Conservation (phyloP, 2,329 filamentous ascomycete species). For the Pyrenochaeta sp. region DNA sequence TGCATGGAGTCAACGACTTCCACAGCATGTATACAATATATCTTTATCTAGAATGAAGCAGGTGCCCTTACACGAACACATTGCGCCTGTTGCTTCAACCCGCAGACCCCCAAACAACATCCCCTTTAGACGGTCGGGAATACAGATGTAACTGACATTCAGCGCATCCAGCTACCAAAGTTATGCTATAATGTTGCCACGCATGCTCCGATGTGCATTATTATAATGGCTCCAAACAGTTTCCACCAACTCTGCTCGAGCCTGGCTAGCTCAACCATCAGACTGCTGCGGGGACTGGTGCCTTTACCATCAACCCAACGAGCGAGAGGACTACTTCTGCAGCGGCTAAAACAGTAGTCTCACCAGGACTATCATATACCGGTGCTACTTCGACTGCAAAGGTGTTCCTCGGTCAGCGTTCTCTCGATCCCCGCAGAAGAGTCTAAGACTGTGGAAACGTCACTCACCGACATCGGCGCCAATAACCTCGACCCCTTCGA, state of each 20-base stretch:
- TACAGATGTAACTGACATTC: too few species aligned
- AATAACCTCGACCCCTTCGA: conserved; percentile 66
- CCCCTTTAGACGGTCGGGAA: too few species aligned
- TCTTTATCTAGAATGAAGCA: too few species aligned
- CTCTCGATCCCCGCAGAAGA: not conserved
- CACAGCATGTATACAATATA: not conserved
- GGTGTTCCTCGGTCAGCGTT: conserved; percentile 7
- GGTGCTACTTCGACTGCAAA: conserved; percentile 66
- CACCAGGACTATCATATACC: conserved; percentile 68
- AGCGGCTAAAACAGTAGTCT: conserved; percentile 65
- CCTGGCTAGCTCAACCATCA: not conserved
- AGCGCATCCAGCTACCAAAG: too few species aligned
- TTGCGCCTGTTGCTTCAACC: not conserved
- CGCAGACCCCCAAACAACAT: not conserved
- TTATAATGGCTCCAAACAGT: not conserved
- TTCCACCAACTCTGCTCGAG: not conserved
- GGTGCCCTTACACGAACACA: not conserved
- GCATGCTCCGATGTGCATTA: not conserved
- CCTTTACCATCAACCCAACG: conserved; percentile 58
- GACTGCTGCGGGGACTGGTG: conserved; percentile 37
- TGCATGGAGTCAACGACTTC: not conserved
- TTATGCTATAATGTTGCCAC: not conserved
- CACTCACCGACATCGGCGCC: conserved; percentile 64
- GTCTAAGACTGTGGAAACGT: not conserved
- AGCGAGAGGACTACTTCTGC: conserved; percentile 63